Conservation (phyloP, 2,329 filamentous ascomycete genomes). For the Alternaria postmessia region DNA sequence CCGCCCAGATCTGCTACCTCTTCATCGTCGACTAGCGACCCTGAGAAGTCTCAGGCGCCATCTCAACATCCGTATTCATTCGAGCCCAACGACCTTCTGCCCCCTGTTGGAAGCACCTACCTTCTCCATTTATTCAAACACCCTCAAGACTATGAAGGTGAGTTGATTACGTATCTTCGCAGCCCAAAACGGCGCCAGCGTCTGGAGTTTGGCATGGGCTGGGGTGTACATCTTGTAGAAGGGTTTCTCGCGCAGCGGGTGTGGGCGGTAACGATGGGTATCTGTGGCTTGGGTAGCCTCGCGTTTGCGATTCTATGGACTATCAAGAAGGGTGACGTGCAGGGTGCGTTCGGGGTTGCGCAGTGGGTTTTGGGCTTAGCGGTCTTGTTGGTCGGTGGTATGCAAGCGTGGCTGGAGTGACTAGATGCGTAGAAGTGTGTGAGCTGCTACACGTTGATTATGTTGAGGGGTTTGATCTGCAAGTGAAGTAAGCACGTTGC, state of each 20-base stretch:
- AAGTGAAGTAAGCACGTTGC: neutral
- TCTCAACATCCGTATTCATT: constrained; percentile 47
- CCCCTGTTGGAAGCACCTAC: constrained; percentile 50
- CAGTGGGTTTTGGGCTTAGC: constrained; percentile 48
- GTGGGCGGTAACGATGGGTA: constrained; percentile 38
- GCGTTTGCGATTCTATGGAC: constrained; percentile 50
- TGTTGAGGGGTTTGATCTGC: neutral
- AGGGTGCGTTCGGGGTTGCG: constrained; percentile 53
- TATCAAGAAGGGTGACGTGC: constrained; percentile 43
- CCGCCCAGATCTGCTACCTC: constrained; percentile 32
- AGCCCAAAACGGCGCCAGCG: constrained; percentile 44
- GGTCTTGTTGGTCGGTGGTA: constrained; percentile 41
- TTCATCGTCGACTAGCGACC: constrained; percentile 11
- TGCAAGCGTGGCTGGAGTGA: constrained; percentile 45
- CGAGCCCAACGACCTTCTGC: constrained; percentile 49
- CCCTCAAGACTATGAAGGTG: constrained; percentile 51
- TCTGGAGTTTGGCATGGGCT: constrained; percentile 48
- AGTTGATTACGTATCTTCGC: constrained; percentile 49
- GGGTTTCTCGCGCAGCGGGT: constrained; percentile 49
- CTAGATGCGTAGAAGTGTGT: neutral
- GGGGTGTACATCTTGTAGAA: constrained; percentile 52
- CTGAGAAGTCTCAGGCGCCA: constrained; percentile 24
- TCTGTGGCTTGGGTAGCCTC: constrained; percentile 44
- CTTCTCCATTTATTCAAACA: constrained; percentile 52
- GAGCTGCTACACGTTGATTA: neutral